These are phyloP conservation scores for Trypanosoma cruzi DNA, from an alignment of 208 protist species.

Conservation along the genomic window DNA sequence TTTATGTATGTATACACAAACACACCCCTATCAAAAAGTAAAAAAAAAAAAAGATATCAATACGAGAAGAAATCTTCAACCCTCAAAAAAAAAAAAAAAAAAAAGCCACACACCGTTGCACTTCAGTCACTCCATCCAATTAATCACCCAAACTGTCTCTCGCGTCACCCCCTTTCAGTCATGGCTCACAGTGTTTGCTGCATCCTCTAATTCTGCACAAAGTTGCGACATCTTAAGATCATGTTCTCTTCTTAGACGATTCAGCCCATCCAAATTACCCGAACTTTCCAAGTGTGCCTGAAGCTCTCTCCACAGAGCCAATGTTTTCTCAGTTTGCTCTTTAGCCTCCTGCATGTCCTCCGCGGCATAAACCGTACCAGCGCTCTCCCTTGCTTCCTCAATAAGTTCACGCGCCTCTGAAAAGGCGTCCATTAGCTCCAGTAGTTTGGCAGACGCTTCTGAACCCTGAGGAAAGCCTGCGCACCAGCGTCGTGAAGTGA, in stretches of 20 bases:
- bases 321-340: constrained; percentile 44
- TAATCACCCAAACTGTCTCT: no score
- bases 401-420: constrained; percentile 70
- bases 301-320: constrained; percentile 54
- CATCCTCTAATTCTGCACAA: constrained; percentile 54
- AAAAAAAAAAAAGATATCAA: no score
- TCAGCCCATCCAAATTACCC: constrained; percentile 34
- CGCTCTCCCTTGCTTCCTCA: constrained; percentile 60
- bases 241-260: constrained; percentile 50
- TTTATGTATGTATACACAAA: no score
- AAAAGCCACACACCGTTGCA: no score
- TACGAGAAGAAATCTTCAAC: no score
- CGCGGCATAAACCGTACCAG: constrained; percentile 64
- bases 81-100: no score
- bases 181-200: constrained; percentile 29
- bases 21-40: no score
- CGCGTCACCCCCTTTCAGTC: constrained; percentile 4
- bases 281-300: constrained; percentile 28
- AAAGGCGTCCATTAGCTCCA: constrained; percentile 63
- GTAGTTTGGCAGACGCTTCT: constrained; percentile 31
- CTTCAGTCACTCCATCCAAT: no score
- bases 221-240: constrained; percentile 77
- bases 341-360: constrained; percentile 76
- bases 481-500: background rate
- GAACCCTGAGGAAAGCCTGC: constrained; percentile 6